These are phyloP conservation scores for Bimuria novae-zelandiae DNA, from an alignment of 2,329 filamentous ascomycete genomes.

Conservation along the genomic window DNA sequence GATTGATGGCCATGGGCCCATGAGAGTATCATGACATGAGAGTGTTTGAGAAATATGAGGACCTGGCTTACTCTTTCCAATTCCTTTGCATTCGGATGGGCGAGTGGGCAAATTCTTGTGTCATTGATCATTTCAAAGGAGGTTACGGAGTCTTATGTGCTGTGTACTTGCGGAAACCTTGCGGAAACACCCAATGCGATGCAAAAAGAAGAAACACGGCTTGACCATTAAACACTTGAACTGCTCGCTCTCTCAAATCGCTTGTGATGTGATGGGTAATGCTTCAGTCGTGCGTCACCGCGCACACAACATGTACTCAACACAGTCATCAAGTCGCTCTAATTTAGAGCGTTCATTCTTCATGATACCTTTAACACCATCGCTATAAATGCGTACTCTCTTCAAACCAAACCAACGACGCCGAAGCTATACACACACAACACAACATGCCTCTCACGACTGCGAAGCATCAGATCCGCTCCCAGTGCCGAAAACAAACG, in stretches of 20 bases:
- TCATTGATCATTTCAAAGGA: constrained; percentile 17
- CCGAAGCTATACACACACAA: not conserved
- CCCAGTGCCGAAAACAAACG: not conserved
- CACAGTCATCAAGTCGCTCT: no score
- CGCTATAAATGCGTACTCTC: no score
- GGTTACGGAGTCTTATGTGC: constrained; percentile 18
- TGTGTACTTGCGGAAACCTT: constrained; percentile 18
- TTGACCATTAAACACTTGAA: constrained; percentile 11
- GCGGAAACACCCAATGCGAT: no score
- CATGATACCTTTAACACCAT: no score
- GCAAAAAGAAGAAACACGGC: constrained; percentile 11
- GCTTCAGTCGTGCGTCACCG: no score
- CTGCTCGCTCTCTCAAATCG: not conserved
- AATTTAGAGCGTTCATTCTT: no score
- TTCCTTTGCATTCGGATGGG: constrained; percentile 31
- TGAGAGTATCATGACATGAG: not conserved
- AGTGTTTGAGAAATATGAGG: constrained; percentile 7
- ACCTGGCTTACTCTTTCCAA: constrained; percentile 17
- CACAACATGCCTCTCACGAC: not conserved
- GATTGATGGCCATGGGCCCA: constrained; percentile 15
- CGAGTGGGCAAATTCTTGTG: constrained; percentile 11
- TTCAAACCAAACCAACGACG: not conserved
- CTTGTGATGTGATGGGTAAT: not conserved
- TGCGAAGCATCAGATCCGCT: not conserved
- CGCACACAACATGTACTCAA: no score